These are phyloP conservation scores for Aspergillus piperis DNA, from an alignment of 2,329 filamentous ascomycete species.

Conservation along the genomic window DNA sequence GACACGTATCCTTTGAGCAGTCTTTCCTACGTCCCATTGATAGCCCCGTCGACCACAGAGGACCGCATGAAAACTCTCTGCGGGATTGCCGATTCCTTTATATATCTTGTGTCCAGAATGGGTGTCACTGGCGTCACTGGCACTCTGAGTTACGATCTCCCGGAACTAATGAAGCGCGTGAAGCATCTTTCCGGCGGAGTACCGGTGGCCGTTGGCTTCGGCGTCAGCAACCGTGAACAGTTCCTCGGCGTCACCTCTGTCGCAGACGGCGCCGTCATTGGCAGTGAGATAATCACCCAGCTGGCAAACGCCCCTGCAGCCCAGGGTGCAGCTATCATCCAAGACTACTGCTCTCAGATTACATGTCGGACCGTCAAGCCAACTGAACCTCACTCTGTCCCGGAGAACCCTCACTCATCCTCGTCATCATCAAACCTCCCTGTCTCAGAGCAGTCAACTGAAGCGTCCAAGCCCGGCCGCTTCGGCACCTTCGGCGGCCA, in stretches of 20 bases:
- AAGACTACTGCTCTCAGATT: conserved; percentile 79
- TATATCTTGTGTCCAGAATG: conserved; percentile 94
- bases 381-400: neutral
- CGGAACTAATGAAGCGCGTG: conserved; percentile 75
- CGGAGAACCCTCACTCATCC: neutral
- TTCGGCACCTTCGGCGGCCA: conserved; percentile 95
- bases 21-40: conserved; percentile 88
- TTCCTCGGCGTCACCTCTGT: conserved; percentile 78
- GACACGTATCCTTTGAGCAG: conserved; percentile 42
- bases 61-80: conserved; percentile 88
- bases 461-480: neutral
- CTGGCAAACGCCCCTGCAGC: conserved; percentile 66
- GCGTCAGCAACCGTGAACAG: conserved; percentile 89
- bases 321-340: conserved; percentile 66
- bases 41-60: conserved; percentile 87
- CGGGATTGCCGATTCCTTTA: conserved; percentile 92
- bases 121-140: conserved; percentile 88
- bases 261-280: conserved; percentile 90
- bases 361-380: conserved; percentile 55
- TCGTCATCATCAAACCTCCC: neutral
- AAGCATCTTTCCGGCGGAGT: conserved; percentile 85
- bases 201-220: conserved; percentile 87
- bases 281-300: conserved; percentile 84
- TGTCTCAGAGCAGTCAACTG: neutral
- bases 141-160: conserved; percentile 74